Evolutionary conservation across 2,329 filamentous ascomycete genomes (phyloP), one percentile per base, ranked within the genome.

Genomic region (Plenodomus lindquistii): DNA sequence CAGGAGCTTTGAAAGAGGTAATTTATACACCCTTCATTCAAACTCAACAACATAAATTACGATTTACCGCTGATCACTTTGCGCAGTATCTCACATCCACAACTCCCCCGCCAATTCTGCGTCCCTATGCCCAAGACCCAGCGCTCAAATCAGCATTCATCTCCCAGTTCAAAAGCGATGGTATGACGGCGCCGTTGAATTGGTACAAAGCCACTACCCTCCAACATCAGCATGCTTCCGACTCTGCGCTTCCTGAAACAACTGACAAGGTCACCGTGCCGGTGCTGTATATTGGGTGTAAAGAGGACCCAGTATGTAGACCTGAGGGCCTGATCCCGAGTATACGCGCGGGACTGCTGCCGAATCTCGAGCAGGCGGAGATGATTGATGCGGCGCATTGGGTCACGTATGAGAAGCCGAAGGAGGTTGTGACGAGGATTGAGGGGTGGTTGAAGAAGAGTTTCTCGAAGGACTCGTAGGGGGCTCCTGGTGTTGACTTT

Each of bases 351-450:
- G 62, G 66, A 2, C 40, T 71, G 34, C 38, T 73, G 41, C 64
- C 62, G 24, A 58, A 73, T 20, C 45, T 74, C 18, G 54, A 71
- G 55, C 54, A 69, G 58, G 40, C 55, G 3, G 53, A 63, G 21
- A 52, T 64, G 16, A 54, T 75, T 18, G 63, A 75, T 29, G 60
- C 63, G 31, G 62, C 54, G 1, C 73, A 75, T 57, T 75, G 73
- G 70, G 52, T 54, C 7, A 48, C 64, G 48, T 65, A 70, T 48
- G 72, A 74, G 58, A 64, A 59, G 48, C 69, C 71, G 7, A 50
- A 62, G 1, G 71, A 72, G 60, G 46, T 66, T 10, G 52, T 57
- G 16, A 16, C 19, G 17, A 56, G 46, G 22, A 24, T 66, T n/a
- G 46, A 46, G 42, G 38, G 37, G 2, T 66, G 60, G 60, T 16